Evolutionary conservation across 805 yeast genomes (phyloP).

Genomic region (Candida michaelii): DNA sequence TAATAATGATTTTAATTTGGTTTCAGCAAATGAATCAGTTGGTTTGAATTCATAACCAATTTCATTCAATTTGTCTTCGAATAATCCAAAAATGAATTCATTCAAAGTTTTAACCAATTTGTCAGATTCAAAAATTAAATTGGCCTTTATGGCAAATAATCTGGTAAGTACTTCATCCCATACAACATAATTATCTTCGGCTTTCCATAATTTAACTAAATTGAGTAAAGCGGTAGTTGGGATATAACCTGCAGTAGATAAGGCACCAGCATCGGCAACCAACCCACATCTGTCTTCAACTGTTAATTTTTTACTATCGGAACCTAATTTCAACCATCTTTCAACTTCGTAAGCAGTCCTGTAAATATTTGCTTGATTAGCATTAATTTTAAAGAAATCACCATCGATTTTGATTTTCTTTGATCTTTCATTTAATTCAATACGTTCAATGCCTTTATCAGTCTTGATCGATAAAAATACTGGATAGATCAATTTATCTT

Average conservation of each 20-base stretch:
- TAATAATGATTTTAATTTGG: slow-evolving; percentile 65
- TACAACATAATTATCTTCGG: slow-evolving; percentile 62
- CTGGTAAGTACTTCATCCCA: slow-evolving; percentile 61
- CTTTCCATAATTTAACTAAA: slow-evolving; percentile 59
- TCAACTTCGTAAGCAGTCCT: slow-evolving; percentile 65
- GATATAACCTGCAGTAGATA: slow-evolving; percentile 69
- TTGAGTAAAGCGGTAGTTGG: slow-evolving; percentile 59
- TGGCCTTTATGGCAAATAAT: slow-evolving; percentile 47
- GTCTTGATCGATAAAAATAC: slow-evolving; percentile 69
- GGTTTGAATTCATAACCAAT: slow-evolving; percentile 66
- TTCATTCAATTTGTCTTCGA: slow-evolving; percentile 50
- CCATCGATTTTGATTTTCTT: slow-evolving; percentile 38
- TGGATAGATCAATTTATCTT: slow-evolving; percentile 67
- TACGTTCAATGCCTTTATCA: slow-evolving; percentile 53
- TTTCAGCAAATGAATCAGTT: slow-evolving; percentile 56
- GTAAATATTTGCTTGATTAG: slow-evolving; percentile 72
- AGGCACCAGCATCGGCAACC: slow-evolving; percentile 75
- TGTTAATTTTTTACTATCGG: slow-evolving; percentile 60
- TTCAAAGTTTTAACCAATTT: slow-evolving; percentile 48
- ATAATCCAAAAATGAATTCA: slow-evolving; percentile 53
- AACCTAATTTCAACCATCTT: slow-evolving; percentile 68
- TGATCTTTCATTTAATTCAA: slow-evolving; percentile 48
- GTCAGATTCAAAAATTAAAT: slow-evolving; percentile 56
- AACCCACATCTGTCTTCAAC: slow-evolving; percentile 78
- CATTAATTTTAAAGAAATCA: slow-evolving; percentile 68